A percentile compares a stretch with the other conserved stretches of the same genome.
phyloP scores from a whole-genome alignment of 2,329 filamentous ascomycete genomes.

The Claviceps purpurea region DNA sequence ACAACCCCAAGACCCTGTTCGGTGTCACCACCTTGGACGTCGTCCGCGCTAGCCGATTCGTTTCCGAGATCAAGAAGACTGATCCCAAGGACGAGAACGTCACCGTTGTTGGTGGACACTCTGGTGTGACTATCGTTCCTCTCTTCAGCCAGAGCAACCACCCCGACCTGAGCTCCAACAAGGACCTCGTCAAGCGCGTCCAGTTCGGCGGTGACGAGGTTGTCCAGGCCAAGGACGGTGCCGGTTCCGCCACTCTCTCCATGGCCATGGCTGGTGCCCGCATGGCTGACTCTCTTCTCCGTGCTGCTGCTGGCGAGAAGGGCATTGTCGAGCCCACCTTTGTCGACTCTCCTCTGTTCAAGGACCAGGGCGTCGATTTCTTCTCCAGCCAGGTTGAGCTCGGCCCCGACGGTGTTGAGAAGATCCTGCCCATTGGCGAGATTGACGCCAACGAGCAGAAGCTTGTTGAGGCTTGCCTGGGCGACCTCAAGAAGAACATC shows the following conservation, averaged over 20 bases:
- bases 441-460: slow-evolving; percentile 77
- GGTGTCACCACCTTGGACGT: slow-evolving; percentile 99
- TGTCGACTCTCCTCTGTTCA: slow-evolving; percentile 93
- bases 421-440: slow-evolving; percentile 79
- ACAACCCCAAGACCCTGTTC: slow-evolving; percentile 98
- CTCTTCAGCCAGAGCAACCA: slow-evolving; percentile 91
- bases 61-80: slow-evolving; percentile 81
- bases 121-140: slow-evolving; percentile 94
- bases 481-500: slow-evolving; percentile 89
- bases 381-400: slow-evolving; percentile 94
- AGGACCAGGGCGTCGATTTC: slow-evolving; percentile 96
- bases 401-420: slow-evolving; percentile 88
- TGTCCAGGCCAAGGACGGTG: slow-evolving; percentile 96
- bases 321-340: slow-evolving; percentile 93
- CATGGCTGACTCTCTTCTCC: slow-evolving; percentile 82
- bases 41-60: slow-evolving; percentile 94
- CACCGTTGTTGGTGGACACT: slow-evolving; percentile 93
- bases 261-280: slow-evolving; percentile 92
- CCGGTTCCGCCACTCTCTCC: slow-evolving; percentile 91
- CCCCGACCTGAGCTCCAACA: slow-evolving; percentile 66
- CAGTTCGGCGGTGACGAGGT: slow-evolving; percentile 99
- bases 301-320: slow-evolving; percentile 85
- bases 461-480: slow-evolving; percentile 73
- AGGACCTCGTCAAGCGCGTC: slow-evolving; percentile 78
- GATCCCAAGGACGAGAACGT: slow-evolving; percentile 90